Evolutionary conservation across 192 early-diverging fungal genomes (phyloP), one percentile per base, ranked within the genome.

Genomic region (Entomortierella lignicola): DNA sequence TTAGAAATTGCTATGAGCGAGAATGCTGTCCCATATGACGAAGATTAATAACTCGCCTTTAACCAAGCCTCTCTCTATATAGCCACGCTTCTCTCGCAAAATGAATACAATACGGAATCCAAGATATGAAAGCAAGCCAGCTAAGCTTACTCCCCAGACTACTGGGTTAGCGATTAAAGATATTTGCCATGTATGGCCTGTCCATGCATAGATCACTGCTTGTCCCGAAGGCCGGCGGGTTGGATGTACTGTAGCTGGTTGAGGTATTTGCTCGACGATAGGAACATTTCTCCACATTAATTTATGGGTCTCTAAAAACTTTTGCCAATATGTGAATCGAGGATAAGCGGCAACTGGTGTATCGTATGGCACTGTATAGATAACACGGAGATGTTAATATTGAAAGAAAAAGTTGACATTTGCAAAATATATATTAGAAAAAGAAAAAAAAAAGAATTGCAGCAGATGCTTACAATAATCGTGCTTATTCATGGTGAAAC

Each of bases 281-380:
- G n/a, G n/a, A n/a, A n/a, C n/a, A n/a, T n/a, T n/a, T n/a, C 91
- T 86, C 79, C 91, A 87, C 96, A 98, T 98, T 10, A 92, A 82
- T 15, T 74, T 60, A 21, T 95, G 95, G 8, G 93, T 85, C 77
- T 97, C 92, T 11, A 88, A 41, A n/a, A 96, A 94, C 82, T 98
- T 98, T 51, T 77, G 73, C 42, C 92, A 81, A 66, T 96, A 95
- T 2, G 87, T 74, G 8, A 91, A 87, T 8, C 69, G 80, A 42
- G 81, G 85, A 63, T 86, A 88, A 50, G 74, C 67, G 32, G 88
- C 88, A 58, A 81, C 69, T 21, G 82, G 80, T 1, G 87, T 82
- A 43, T 86, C 71, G 18, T 64, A 85, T 25, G 88, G 85, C 32
- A 94, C 81, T 88, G 69, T 15, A 21, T 51, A n/a, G n/a, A n/a